Percentiles rank a stretch among this genome's conserved stretches.
These are phyloP conservation scores for Somion occarium DNA, from an alignment of 1,284 basidiomycete species.

Conservation along the genomic window DNA sequence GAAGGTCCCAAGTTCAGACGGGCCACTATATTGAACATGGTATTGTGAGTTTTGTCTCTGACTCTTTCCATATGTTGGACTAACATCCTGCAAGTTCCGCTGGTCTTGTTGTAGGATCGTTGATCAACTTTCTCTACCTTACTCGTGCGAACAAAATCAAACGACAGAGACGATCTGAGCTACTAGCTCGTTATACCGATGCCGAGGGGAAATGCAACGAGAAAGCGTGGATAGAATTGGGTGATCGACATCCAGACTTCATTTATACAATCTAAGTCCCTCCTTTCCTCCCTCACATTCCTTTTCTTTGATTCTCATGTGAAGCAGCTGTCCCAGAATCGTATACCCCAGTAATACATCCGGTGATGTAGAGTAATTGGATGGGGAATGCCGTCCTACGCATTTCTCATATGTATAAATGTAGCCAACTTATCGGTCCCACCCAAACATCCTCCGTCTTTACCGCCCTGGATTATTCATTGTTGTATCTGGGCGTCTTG, in stretches of 20 bases:
- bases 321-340: too few species aligned
- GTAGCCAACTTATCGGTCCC: too few species aligned
- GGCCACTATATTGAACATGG: neutral
- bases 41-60: neutral
- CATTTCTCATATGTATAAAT: too few species aligned
- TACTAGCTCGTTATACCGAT: neutral
- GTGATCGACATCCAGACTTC: neutral
- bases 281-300: neutral
- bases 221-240: neutral
- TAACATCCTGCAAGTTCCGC: neutral
- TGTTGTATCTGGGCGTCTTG: too few species aligned
- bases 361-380: too few species aligned
- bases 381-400: too few species aligned
- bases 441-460: too few species aligned
- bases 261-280: neutral
- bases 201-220: neutral
- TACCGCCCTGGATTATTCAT: too few species aligned
- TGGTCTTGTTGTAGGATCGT: neutral
- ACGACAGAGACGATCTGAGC: neutral
- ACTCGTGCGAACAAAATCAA: neutral
- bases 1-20: constrained; percentile 1
- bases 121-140: neutral
- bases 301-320: neutral
- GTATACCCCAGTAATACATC: too few species aligned
- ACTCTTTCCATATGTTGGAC: neutral